phyloP scores from a whole-genome alignment of 1,284 basidiomycete species.

The Cutaneotrichosporon sp. region DNA sequence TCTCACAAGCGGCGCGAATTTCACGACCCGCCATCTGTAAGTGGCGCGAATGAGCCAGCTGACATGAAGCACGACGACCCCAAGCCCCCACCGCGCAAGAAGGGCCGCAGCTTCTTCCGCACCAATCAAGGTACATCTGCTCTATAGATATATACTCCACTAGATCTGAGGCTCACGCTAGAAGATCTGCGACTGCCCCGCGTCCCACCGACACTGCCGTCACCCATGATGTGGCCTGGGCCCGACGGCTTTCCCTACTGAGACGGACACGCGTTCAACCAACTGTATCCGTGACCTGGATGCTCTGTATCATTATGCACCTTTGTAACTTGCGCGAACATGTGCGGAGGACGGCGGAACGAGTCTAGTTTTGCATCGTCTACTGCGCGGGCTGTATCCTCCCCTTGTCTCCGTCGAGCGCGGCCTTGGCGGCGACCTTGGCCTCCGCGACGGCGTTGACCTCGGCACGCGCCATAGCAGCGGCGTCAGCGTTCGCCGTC shows the following conservation, averaged over 20 bases:
- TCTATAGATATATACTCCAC: background rate
- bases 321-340: background rate
- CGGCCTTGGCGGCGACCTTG: background rate
- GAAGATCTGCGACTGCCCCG: background rate
- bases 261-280: background rate
- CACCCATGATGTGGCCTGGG: background rate
- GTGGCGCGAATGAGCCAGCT: background rate
- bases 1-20: background rate
- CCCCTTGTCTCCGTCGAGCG: background rate
- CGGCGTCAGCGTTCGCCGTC: background rate
- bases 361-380: background rate
- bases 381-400: background rate
- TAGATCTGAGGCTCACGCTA: background rate
- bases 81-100: background rate
- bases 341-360: too few species aligned
- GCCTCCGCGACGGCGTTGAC: background rate
- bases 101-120: background rate
- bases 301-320: constrained; percentile 1
- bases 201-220: background rate
- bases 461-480: background rate
- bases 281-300: background rate
- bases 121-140: background rate
- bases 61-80: background rate
- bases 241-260: background rate
- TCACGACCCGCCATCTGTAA: background rate